Percentiles rank a stretch among this genome's conserved stretches.
Conservation (phyloP, 2,329 filamentous ascomycete genomes). For the Huntiella decipiens region DNA sequence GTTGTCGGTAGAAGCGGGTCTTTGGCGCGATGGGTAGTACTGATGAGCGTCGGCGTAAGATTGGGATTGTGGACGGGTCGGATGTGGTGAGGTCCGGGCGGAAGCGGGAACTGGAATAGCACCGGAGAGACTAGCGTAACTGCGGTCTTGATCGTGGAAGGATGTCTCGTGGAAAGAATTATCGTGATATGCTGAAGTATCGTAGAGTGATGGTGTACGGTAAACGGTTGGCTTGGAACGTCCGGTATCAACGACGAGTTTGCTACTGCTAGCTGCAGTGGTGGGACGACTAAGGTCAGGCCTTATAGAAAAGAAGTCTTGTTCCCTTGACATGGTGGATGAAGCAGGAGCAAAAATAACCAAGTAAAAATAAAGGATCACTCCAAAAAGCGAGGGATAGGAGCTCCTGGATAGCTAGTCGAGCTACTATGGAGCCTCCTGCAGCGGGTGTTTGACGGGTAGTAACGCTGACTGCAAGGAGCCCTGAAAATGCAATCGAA, state of each 20-base stretch:
- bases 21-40: slow-evolving; percentile 10
- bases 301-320: slow-evolving; percentile 10
- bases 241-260: slow-evolving; percentile 22
- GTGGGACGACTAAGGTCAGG: slow-evolving; percentile 10
- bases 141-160: neutral
- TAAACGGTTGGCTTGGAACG: slow-evolving; percentile 22
- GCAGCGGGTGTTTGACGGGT: neutral
- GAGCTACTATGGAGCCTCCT: too few relatives aligned
- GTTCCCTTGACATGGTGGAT: slow-evolving; percentile 6
- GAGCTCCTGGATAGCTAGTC: neutral
- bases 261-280: slow-evolving; percentile 12
- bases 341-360: neutral
- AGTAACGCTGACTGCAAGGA: neutral
- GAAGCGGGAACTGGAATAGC: slow-evolving; percentile 11
- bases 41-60: too few relatives aligned
- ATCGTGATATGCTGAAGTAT: neutral
- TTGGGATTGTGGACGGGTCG: slow-evolving; percentile 4
- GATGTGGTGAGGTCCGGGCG: slow-evolving; percentile 6
- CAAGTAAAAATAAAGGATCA: neutral
- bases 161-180: slow-evolving; percentile 10
- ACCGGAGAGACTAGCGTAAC: neutral
- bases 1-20: slow-evolving; percentile 9
- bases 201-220: slow-evolving; percentile 7
- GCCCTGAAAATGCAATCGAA: neutral
- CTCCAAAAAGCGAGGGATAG: neutral